phyloP scores from a whole-genome alignment of 2,329 filamentous ascomycete species.

The Cordyceps fumosorosea region DNA sequence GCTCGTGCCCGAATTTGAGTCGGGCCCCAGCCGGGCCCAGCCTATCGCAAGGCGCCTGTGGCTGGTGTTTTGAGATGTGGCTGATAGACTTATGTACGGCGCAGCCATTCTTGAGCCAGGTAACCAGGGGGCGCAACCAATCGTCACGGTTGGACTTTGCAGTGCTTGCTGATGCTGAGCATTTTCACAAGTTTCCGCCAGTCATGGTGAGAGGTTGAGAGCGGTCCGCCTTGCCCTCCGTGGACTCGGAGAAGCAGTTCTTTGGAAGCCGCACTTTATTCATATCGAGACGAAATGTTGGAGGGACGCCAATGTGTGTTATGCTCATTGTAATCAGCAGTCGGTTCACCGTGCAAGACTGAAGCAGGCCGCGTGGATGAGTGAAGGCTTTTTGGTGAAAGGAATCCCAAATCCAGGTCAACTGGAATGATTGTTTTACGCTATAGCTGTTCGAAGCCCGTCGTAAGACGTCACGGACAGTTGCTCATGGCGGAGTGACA shows the following conservation, averaged over 20 bases:
- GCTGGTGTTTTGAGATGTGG: constrained; percentile 2
- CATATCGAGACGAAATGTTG: neutral
- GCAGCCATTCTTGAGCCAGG: neutral
- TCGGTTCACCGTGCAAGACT: too few species aligned
- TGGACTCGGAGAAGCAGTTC: neutral
- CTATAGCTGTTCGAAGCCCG: neutral
- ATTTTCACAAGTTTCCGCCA: too few species aligned
- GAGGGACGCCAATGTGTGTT: neutral
- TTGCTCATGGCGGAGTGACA: neutral
- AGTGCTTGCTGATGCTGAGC: too few species aligned
- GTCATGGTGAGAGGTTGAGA: too few species aligned
- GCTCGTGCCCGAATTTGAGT: neutral
- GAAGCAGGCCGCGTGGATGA: neutral
- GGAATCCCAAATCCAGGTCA: neutral
- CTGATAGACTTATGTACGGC: neutral
- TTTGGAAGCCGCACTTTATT: neutral
- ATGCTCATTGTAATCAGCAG: too few species aligned
- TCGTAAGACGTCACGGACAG: constrained; percentile 1
- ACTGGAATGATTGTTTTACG: neutral
- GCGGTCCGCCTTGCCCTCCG: too few species aligned
- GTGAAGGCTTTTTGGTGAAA: too few species aligned
- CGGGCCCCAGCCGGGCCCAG: neutral
- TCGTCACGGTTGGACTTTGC: too few species aligned
- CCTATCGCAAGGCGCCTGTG: neutral
- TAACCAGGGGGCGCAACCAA: too few species aligned